Base-by-base conservation (phyloP, 148 eudicot species). In the Chenopodium formosanum region DNA sequence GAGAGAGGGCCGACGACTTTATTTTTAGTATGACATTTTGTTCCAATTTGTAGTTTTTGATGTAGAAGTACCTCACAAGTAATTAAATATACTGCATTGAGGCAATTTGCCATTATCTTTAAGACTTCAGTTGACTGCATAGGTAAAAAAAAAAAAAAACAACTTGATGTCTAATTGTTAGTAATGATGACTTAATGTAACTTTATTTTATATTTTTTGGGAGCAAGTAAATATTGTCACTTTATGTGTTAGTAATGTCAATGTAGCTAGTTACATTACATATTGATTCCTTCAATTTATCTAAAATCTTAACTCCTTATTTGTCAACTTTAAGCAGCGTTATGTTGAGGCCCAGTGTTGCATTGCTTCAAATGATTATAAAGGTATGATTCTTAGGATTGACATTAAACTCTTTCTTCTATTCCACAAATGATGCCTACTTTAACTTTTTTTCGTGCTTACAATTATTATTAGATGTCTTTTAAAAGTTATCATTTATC, bases 281-380 rank as follows among this genome's bases (percentile, higher is more conserved):
- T 23, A 17, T 23, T 23, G 27, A 19, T 71, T 5, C 16, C 44
- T 63, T 56, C 62, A 50, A 62, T 82, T 14, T 53, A 9, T 4
- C 19, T 23, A 14, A 25, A 19, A 9, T 63, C 22, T 37, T 66
- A 7, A 64, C 65, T 86, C n/a, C 76, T 66, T 53, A 67, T 64
- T 78, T 77, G 77, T 86, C 72, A 44, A 73, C 70, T 64, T 14
- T 78, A 29, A 89, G 91, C 98, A 96, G 99, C 94, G 97, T 70
- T 96, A 94, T 86, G 95, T 84, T 70, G 99, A 96, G 88, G 98
- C 95, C 82, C 98, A 94, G 83, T 96, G 99, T 83, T 92, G 92
- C 78, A 85, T 94, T 86, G 91, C 95, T 27, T 91, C 97, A 82
- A 90, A 91, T 84, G 95, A 96, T 82, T 92, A 96, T 85, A 94